A percentile compares a stretch with the other conserved stretches of the same genome.
Conservation (phyloP, 1,139 yeast species). For the Saccharomyces pastorianus region DNA sequence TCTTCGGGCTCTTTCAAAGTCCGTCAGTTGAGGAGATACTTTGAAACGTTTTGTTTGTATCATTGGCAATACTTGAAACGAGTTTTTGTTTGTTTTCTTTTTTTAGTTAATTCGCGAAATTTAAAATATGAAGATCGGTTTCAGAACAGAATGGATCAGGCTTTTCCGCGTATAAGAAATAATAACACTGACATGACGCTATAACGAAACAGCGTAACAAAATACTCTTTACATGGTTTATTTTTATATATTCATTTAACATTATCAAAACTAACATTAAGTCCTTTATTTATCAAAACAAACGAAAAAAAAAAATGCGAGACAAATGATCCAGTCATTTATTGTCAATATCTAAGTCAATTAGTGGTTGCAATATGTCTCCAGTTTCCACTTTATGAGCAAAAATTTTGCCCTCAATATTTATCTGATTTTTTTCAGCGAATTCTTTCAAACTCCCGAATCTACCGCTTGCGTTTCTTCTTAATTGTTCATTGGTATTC, state of each 20-base stretch:
- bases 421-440: constrained; percentile 15
- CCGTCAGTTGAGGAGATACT: not conserved
- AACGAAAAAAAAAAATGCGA: not conserved
- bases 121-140: not conserved
- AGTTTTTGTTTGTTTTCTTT: not conserved
- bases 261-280: not conserved
- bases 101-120: not conserved
- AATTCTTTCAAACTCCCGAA: constrained; percentile 19
- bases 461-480: constrained; percentile 21
- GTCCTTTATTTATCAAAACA: not conserved
- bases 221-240: not conserved
- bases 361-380: constrained; percentile 6
- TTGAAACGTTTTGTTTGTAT: not conserved
- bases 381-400: constrained; percentile 22
- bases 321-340: not conserved
- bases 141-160: not conserved
- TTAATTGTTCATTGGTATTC: constrained; percentile 24
- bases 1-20: not conserved
- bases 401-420: constrained; percentile 17
- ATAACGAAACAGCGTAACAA: not conserved
- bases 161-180: not conserved
- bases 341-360: constrained; percentile 1
- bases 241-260: not conserved
- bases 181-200: not conserved
- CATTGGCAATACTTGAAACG: not conserved